phyloP scores from a whole-genome alignment of 208 protist genomes.

The Herpetomonas tarakana region DNA sequence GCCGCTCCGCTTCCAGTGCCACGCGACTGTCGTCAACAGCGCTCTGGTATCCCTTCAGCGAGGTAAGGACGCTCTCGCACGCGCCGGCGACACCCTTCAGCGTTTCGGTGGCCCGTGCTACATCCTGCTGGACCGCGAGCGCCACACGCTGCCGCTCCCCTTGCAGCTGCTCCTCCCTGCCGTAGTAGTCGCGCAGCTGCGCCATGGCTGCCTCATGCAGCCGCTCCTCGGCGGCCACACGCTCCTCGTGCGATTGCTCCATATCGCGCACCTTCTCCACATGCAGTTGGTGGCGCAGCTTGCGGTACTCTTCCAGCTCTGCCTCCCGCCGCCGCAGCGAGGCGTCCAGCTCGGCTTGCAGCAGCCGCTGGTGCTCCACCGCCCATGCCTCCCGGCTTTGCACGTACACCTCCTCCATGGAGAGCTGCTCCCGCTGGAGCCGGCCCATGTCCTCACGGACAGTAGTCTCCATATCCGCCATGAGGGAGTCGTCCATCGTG shows the following conservation, averaged over 20 bases:
- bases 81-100: conserved; percentile 26
- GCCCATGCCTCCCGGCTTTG: conserved; percentile 72
- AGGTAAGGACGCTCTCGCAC: conserved; percentile 30
- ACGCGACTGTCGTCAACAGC: conserved; percentile 37
- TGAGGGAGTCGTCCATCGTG: conserved; percentile 75
- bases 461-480: conserved; percentile 60
- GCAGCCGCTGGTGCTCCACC: conserved; percentile 49
- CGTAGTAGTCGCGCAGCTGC: conserved; percentile 49
- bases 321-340: conserved; percentile 37
- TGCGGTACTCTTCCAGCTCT: conserved; percentile 63
- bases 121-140: conserved; percentile 41
- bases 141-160: conserved; percentile 35
- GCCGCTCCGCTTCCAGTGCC: conserved; percentile 33
- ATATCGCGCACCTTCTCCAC: conserved; percentile 53
- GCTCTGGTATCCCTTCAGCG: conserved; percentile 46
- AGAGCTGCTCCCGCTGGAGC: conserved; percentile 62
- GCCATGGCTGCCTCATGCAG: conserved; percentile 63
- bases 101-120: conserved; percentile 27
- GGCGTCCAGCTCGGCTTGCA: conserved; percentile 54
- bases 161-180: conserved; percentile 47
- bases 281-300: conserved; percentile 49
- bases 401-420: conserved; percentile 74
- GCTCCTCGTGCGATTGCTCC: conserved; percentile 53
- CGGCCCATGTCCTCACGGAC: conserved; percentile 65
- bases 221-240: conserved; percentile 41